A percentile compares a stretch with the other conserved stretches of the same genome.
Conservation (phyloP, 2,329 filamentous ascomycete species). For the Hypomyces perniciosus region DNA sequence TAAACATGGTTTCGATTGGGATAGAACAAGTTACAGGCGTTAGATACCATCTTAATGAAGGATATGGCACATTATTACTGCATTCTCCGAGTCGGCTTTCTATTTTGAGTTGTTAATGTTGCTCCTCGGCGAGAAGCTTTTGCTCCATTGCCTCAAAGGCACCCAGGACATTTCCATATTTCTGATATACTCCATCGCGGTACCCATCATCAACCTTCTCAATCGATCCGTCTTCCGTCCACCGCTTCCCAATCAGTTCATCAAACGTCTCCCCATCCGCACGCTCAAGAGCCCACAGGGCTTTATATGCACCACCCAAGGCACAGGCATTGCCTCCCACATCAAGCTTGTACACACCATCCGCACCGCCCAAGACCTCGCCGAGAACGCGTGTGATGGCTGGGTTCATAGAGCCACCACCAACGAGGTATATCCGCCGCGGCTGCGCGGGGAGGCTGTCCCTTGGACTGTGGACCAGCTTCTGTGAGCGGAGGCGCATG, state of each 20-base stretch:
- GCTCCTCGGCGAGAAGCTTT: slow-evolving; percentile 46
- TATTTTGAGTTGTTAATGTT: slow-evolving; percentile 7
- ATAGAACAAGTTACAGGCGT: slow-evolving; percentile 1
- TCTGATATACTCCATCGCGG: slow-evolving; percentile 63
- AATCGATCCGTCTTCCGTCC: slow-evolving; percentile 79
- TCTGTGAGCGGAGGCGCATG: slow-evolving; percentile 76
- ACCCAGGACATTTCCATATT: slow-evolving; percentile 69
- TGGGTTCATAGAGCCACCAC: slow-evolving; percentile 82
- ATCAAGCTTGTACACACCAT: slow-evolving; percentile 89
- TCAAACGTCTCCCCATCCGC: slow-evolving; percentile 71
- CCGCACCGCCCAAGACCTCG: slow-evolving; percentile 79
- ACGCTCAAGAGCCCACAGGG: slow-evolving; percentile 82
- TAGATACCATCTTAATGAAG: slow-evolving; percentile 21
- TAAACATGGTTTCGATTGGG: slow-evolving; percentile 24
- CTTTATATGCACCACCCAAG: slow-evolving; percentile 90
- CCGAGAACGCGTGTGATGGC: slow-evolving; percentile 82
- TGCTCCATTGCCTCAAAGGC: slow-evolving; percentile 74
- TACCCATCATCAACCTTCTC: slow-evolving; percentile 80
- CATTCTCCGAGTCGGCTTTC: slow-evolving; percentile 6
- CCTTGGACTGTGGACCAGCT: slow-evolving; percentile 58
- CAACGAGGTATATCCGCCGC: slow-evolving; percentile 86
- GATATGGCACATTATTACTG: neutral
- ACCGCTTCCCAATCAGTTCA: slow-evolving; percentile 73
- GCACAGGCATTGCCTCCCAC: slow-evolving; percentile 95
- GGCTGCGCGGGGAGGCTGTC: slow-evolving; percentile 69